These are phyloP conservation scores for Neurospora sublineolata DNA, from an alignment of 495 filamentous ascomycete species.

Conservation along the genomic window DNA sequence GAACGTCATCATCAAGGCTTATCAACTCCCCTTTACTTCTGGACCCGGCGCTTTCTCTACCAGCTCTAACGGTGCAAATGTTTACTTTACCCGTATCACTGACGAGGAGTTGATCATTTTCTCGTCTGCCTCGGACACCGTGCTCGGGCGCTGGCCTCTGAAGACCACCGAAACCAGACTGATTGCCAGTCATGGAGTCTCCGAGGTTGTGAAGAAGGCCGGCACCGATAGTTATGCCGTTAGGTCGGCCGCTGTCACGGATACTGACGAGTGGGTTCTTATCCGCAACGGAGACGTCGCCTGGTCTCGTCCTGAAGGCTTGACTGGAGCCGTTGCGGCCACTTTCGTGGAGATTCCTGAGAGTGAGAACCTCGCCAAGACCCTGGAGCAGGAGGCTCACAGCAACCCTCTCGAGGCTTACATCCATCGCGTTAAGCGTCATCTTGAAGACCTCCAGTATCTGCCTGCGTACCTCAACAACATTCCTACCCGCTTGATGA, in stretches of 20 bases:
- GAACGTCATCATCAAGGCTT: constrained; percentile 56
- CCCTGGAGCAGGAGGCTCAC: constrained; percentile 78
- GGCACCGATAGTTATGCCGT: constrained; percentile 53
- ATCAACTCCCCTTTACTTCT: constrained; percentile 55
- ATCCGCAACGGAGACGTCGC: constrained; percentile 67
- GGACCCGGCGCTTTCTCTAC: constrained; percentile 67
- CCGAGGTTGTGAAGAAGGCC: constrained; percentile 66
- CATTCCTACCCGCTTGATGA: constrained; percentile 53
- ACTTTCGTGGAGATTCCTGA: constrained; percentile 65
- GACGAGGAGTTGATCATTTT: constrained; percentile 57
- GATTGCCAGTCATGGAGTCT: constrained; percentile 51
- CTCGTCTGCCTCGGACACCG: constrained; percentile 64
- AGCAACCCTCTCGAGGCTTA: constrained; percentile 70
- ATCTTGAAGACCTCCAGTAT: constrained; percentile 64
- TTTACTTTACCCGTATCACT: constrained; percentile 77
- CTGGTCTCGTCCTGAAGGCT: constrained; percentile 74
- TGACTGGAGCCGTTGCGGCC: constrained; percentile 65
- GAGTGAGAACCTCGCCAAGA: constrained; percentile 60
- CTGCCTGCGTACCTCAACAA: constrained; percentile 62
- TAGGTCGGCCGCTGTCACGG: constrained; percentile 58
- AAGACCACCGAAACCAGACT: constrained; percentile 27
- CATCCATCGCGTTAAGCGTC: constrained; percentile 73
- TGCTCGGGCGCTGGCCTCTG: constrained; percentile 61
- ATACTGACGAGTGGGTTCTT: constrained; percentile 67
- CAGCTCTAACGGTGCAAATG: constrained; percentile 64